phyloP scores from a whole-genome alignment of 73 alveolate species.

The Breviolum minutum region DNA sequence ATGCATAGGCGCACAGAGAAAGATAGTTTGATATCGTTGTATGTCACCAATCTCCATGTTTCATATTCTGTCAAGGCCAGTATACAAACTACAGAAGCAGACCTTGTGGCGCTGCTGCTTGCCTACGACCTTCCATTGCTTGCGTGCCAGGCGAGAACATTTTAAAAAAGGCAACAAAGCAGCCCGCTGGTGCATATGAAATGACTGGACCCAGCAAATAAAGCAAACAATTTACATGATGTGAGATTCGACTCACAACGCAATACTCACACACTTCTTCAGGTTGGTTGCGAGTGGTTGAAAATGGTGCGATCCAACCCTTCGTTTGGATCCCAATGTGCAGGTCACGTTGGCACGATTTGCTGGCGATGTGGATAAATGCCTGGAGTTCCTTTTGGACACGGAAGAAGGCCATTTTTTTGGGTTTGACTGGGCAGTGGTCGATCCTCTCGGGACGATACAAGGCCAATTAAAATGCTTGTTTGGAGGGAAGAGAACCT shows the following conservation, averaged over 20 bases:
- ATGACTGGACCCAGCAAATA: too few species aligned
- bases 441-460: background rate
- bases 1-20: too few species aligned
- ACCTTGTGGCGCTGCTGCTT: constrained; percentile 56
- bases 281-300: too few species aligned
- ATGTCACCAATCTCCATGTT: too few species aligned
- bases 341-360: constrained; percentile 50
- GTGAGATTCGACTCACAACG: too few species aligned
- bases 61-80: background rate
- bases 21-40: too few species aligned
- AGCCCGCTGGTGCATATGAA: background rate
- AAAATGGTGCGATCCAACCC: too few species aligned
- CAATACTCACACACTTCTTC: too few species aligned
- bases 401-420: constrained; percentile 40
- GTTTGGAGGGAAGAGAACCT: background rate
- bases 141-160: constrained; percentile 34
- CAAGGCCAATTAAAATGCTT: background rate
- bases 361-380: constrained; percentile 11
- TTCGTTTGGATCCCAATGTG: too few species aligned
- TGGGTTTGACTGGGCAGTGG: background rate
- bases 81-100: constrained; percentile 54
- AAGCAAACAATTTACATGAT: too few species aligned
- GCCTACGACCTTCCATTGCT: constrained; percentile 69
- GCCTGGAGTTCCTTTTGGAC: constrained; percentile 68
- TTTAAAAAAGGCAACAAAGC: background rate